A percentile compares a stretch with the other conserved stretches of the same genome.
Evolutionary conservation across 2,329 filamentous ascomycete species (phyloP).

Genomic region (Talaromyces islandicus): DNA sequence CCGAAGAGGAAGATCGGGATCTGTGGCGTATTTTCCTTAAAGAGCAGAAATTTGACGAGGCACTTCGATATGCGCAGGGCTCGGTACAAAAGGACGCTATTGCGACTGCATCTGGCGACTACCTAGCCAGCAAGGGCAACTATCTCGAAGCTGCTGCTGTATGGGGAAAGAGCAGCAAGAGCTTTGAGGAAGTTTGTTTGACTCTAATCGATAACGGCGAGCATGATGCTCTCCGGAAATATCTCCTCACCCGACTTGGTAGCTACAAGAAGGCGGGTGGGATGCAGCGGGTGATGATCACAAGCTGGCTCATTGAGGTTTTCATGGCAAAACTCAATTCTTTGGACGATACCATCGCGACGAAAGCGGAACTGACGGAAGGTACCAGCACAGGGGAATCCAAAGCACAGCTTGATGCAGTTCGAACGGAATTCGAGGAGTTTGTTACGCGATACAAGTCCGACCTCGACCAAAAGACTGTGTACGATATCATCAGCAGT

Average conservation of each 20-base stretch:
- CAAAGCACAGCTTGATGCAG: slow-evolving; percentile 61
- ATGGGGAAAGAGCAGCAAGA: slow-evolving; percentile 92
- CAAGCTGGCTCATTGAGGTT: slow-evolving; percentile 89
- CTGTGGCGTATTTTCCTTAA: slow-evolving; percentile 92
- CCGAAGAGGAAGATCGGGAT: slow-evolving; percentile 83
- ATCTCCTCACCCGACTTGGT: slow-evolving; percentile 76
- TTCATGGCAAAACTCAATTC: slow-evolving; percentile 97
- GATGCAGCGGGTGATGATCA: slow-evolving; percentile 95
- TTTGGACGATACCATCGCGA: slow-evolving; percentile 88
- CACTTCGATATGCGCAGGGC: slow-evolving; percentile 77
- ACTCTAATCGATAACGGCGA: slow-evolving; percentile 85
- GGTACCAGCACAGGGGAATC: slow-evolving; percentile 61
- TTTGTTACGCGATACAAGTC: slow-evolving; percentile 80
- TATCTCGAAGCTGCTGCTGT: slow-evolving; percentile 81
- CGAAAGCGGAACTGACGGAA: slow-evolving; percentile 74
- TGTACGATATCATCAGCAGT: slow-evolving; percentile 92
- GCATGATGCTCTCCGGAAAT: slow-evolving; percentile 83
- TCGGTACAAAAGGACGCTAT: slow-evolving; percentile 81
- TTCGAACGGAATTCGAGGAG: slow-evolving; percentile 76
- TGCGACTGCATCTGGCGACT: slow-evolving; percentile 85
- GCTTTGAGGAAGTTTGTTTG: slow-evolving; percentile 92
- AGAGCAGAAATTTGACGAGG: slow-evolving; percentile 79
- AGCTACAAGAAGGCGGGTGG: slow-evolving; percentile 73
- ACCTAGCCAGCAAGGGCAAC: slow-evolving; percentile 72
- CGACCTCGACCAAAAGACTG: slow-evolving; percentile 84